A percentile compares a stretch with the other conserved stretches of the same genome.
These are phyloP conservation scores for Grosmannia penicillata DNA, from an alignment of 2,329 filamentous ascomycete genomes.

Conservation along the genomic window DNA sequence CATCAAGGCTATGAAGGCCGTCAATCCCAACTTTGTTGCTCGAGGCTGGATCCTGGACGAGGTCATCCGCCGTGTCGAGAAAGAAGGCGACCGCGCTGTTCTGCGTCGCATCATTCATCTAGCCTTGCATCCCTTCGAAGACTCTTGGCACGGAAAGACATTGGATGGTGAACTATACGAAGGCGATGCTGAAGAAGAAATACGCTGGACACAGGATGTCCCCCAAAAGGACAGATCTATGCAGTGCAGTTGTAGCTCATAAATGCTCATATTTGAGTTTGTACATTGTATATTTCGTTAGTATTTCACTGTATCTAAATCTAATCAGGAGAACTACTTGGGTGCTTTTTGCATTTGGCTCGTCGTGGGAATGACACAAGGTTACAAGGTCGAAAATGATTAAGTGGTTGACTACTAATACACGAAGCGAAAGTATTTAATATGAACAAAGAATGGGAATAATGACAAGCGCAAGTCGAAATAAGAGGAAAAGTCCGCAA, in stretches of 20 bases:
- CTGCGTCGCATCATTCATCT: slow-evolving; percentile 68
- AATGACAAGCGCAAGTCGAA: too few species aligned
- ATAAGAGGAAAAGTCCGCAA: too few species aligned
- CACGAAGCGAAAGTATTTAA: too few species aligned
- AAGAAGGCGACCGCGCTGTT: slow-evolving; percentile 66
- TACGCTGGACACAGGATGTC: slow-evolving; percentile 73
- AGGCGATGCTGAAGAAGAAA: slow-evolving; percentile 58
- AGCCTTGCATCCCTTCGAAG: slow-evolving; percentile 70
- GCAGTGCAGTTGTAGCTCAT: slow-evolving; percentile 95
- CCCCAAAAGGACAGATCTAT: slow-evolving; percentile 63
- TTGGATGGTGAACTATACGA: slow-evolving; percentile 33
- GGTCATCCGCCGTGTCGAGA: slow-evolving; percentile 77
- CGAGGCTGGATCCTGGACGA: slow-evolving; percentile 89
- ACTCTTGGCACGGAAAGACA: slow-evolving; percentile 47
- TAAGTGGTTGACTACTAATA: too few species aligned
- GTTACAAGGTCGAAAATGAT: too few species aligned
- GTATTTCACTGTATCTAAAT: too few species aligned
- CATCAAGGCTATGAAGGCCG: slow-evolving; percentile 59
- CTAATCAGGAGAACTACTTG: too few species aligned
- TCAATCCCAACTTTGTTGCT: slow-evolving; percentile 89
- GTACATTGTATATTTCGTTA: too few species aligned
- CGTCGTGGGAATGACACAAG: too few species aligned
- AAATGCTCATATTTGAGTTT: too few species aligned
- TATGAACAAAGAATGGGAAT: too few species aligned
- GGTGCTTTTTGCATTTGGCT: too few species aligned